Evolutionary conservation across 2,329 filamentous ascomycete species (phyloP).

Genomic region (Cladobotryum protrusum): DNA sequence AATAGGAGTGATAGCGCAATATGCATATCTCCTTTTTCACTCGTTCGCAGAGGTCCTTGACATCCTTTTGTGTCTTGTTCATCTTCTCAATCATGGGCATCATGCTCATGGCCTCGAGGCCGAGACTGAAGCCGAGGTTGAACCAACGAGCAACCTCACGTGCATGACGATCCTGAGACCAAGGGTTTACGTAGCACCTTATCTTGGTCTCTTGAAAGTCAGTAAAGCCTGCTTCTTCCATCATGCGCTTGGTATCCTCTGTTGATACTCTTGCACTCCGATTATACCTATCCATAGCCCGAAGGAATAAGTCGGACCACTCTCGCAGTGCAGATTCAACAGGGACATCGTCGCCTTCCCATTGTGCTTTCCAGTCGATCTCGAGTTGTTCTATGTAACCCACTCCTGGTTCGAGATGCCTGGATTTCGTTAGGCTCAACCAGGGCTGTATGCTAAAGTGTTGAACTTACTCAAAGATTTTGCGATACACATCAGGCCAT

Average conservation of each 20-base stretch:
- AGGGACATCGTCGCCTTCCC: conserved; percentile 59
- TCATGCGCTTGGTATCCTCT: conserved; percentile 45
- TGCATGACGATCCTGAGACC: conserved; percentile 58
- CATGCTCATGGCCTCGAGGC: conserved; percentile 66
- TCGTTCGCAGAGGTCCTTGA: conserved; percentile 54
- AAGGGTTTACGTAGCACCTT: conserved; percentile 66
- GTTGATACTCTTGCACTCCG: conserved; percentile 58
- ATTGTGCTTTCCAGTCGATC: conserved; percentile 73
- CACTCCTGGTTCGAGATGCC: conserved; percentile 67
- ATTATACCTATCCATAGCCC: conserved; percentile 59
- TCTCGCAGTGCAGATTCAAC: conserved; percentile 50
- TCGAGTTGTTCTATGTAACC: conserved; percentile 85
- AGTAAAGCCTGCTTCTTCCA: conserved; percentile 69
- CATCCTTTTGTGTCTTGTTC: conserved; percentile 48
- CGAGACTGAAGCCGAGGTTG: conserved; percentile 68
- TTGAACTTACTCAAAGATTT: conserved; percentile 54
- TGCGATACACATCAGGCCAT: conserved; percentile 69
- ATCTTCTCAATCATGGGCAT: conserved; percentile 57
- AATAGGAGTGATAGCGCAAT: conserved; percentile 64
- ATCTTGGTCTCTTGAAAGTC: conserved; percentile 68
- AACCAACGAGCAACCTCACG: conserved; percentile 76
- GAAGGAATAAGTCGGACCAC: conserved; percentile 65
- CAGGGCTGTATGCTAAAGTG: neutral
- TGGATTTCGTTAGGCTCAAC: conserved; percentile 24
- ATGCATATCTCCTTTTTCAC: conserved; percentile 65